phyloP scores from a whole-genome alignment of 257 asterid genomes.

The Lycium ferocissimum region DNA sequence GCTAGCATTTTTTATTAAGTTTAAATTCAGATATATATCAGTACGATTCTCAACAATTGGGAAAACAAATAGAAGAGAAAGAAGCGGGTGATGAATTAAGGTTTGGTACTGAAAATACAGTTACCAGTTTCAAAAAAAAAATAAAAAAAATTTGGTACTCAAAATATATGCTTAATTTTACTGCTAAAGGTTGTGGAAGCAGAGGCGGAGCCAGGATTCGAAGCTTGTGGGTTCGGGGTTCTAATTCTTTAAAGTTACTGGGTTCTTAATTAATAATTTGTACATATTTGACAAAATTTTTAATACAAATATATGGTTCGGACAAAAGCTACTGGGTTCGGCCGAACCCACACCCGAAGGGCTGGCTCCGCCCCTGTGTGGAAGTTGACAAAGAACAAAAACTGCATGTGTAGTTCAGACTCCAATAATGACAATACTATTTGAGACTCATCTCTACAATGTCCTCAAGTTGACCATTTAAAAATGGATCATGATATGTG shows the following conservation, averaged over 20 bases:
- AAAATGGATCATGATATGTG: not conserved
- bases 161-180: not conserved
- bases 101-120: not conserved
- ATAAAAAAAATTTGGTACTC: too few relatives aligned
- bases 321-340: too few relatives aligned
- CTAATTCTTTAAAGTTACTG: too few relatives aligned
- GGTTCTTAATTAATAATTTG: too few relatives aligned
- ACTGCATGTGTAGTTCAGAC: not conserved
- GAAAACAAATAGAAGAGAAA: slow-evolving; percentile 15
- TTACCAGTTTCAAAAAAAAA: too few relatives aligned
- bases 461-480: not conserved
- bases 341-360: too few relatives aligned
- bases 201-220: too few relatives aligned
- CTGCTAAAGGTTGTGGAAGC: slow-evolving; percentile 7
- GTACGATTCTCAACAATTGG: not conserved
- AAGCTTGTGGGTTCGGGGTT: too few relatives aligned
- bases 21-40: not conserved
- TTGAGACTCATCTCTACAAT: not conserved
- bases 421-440: not conserved
- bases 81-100: not conserved
- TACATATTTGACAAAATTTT: too few relatives aligned
- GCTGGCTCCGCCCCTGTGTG: not conserved
- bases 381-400: slow-evolving; percentile 12
- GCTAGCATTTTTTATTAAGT: not conserved
- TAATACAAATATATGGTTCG: too few relatives aligned